Evolutionary conservation across 768 basidiomycete genomes (phyloP).

Genomic region (Calocybe cyanea): DNA sequence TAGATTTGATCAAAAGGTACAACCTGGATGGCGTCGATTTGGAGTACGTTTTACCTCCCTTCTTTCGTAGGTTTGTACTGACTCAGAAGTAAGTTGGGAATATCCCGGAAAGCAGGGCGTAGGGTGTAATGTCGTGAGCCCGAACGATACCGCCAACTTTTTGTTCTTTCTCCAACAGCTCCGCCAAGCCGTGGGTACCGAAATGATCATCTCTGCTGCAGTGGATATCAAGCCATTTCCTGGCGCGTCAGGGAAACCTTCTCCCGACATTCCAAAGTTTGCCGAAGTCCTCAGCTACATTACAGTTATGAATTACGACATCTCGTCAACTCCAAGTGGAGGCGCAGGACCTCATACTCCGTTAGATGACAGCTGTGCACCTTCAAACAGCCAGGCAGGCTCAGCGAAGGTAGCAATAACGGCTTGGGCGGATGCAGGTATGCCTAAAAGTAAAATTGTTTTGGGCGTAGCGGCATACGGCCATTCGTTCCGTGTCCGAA

Average conservation of each 20-base stretch:
- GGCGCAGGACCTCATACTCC: constrained; percentile 82
- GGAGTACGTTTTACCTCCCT: constrained; percentile 41
- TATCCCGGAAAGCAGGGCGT: constrained; percentile 71
- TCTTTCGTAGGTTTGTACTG: neutral
- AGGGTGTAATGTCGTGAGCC: constrained; percentile 61
- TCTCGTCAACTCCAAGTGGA: constrained; percentile 49
- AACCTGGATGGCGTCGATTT: constrained; percentile 64
- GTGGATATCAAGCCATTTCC: constrained; percentile 63
- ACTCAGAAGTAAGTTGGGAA: constrained; percentile 62
- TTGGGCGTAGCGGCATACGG: constrained; percentile 86
- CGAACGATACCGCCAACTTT: constrained; percentile 74
- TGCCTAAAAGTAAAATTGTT: constrained; percentile 68
- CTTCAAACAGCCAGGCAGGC: constrained; percentile 53
- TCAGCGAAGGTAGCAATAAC: constrained; percentile 73
- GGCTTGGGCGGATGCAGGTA: constrained; percentile 74
- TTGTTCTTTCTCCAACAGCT: constrained; percentile 73
- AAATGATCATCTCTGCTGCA: constrained; percentile 72
- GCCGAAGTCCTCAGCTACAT: constrained; percentile 73
- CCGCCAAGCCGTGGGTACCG: constrained; percentile 46
- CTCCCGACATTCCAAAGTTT: constrained; percentile 62
- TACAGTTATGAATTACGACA: constrained; percentile 68
- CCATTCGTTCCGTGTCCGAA: constrained; percentile 58
- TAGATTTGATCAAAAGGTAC: constrained; percentile 43
- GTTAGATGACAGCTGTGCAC: constrained; percentile 71
- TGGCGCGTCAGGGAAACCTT: constrained; percentile 50